These are phyloP conservation scores for Fusarium metavorans DNA, from an alignment of 2,329 filamentous ascomycete genomes.

Conservation along the genomic window DNA sequence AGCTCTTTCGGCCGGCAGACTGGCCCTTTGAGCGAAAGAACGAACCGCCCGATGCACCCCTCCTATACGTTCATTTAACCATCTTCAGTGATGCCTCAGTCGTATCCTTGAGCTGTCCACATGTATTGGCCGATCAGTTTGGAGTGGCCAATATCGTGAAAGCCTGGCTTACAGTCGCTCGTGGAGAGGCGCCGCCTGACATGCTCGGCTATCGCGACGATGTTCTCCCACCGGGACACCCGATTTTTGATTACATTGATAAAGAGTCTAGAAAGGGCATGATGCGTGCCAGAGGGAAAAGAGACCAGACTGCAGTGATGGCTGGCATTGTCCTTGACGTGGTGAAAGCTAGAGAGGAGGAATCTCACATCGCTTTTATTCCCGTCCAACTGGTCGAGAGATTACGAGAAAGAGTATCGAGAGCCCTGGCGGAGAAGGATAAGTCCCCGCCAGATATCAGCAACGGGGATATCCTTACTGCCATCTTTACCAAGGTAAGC, in stretches of 20 bases:
- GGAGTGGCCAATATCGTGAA: conserved; percentile 11
- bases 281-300: neutral
- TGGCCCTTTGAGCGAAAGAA: conserved; percentile 23
- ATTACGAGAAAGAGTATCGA: neutral
- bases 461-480: conserved; percentile 9
- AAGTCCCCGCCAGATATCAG: neutral
- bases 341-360: neutral
- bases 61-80: conserved; percentile 13
- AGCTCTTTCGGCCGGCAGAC: neutral
- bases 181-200: neutral
- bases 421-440: neutral
- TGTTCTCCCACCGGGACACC: neutral
- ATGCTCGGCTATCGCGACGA: conserved; percentile 1
- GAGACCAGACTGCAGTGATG: neutral
- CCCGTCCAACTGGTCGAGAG: neutral
- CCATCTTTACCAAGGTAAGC: conserved; percentile 5
- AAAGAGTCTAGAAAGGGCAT: neutral
- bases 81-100: neutral
- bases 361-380: neutral
- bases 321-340: conserved; percentile 4
- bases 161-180: conserved; percentile 1
- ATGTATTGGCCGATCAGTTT: conserved; percentile 13
- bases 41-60: neutral
- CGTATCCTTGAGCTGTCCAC: neutral
- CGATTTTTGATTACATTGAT: rapidly evolving